phyloP scores from a whole-genome alignment of 2,329 filamentous ascomycete genomes.

The Elsinoe ampelina region DNA sequence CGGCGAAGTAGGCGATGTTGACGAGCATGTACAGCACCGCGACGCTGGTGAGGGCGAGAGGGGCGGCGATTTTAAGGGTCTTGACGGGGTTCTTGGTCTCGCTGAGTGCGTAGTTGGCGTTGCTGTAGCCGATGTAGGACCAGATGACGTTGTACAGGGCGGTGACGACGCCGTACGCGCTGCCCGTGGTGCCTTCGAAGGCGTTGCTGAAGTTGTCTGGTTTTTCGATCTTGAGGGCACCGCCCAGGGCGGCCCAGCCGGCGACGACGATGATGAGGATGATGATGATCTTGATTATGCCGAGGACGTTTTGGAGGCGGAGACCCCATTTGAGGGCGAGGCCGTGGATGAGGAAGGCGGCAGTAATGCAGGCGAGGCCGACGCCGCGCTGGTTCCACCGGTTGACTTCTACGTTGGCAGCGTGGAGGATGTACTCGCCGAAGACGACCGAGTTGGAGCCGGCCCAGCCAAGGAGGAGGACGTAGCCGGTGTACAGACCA shows the following conservation, averaged over 20 bases:
- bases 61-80: slow-evolving; percentile 54
- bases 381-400: slow-evolving; percentile 63
- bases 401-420: slow-evolving; percentile 51
- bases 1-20: slow-evolving; percentile 53
- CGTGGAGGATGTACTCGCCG: slow-evolving; percentile 60
- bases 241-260: slow-evolving; percentile 52
- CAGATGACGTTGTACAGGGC: slow-evolving; percentile 65
- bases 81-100: slow-evolving; percentile 55
- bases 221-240: slow-evolving; percentile 51
- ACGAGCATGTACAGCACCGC: slow-evolving; percentile 44
- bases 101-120: slow-evolving; percentile 57
- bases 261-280: slow-evolving; percentile 56
- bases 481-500: slow-evolving; percentile 53
- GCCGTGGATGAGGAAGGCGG: slow-evolving; percentile 53
- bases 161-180: slow-evolving; percentile 56
- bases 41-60: slow-evolving; percentile 49
- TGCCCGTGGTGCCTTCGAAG: slow-evolving; percentile 57
- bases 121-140: slow-evolving; percentile 59
- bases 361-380: slow-evolving; percentile 57
- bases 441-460: slow-evolving; percentile 61
- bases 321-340: slow-evolving; percentile 56
- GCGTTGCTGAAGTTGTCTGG: slow-evolving; percentile 55
- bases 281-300: slow-evolving; percentile 55
- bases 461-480: slow-evolving; percentile 44
- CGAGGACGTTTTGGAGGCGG: slow-evolving; percentile 57